Evolutionary conservation across 371 early-diverging fungal genomes (phyloP).

Genomic region (Lichtheimia ramosa): DNA sequence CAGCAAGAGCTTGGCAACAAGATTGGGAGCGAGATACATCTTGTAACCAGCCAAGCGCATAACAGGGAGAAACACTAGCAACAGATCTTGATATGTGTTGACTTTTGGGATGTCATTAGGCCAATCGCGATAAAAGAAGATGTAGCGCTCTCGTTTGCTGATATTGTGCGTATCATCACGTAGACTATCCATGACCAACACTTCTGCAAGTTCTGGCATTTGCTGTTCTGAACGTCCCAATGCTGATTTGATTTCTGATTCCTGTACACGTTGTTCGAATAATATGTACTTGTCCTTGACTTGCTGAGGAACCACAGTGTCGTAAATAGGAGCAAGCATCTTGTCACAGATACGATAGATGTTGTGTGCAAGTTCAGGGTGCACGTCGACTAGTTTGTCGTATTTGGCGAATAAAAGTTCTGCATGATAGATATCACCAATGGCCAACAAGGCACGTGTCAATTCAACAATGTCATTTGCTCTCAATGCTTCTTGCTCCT

Average conservation of each 20-base stretch:
- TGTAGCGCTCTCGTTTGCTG: slow-evolving; percentile 30
- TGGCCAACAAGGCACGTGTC: slow-evolving; percentile 58
- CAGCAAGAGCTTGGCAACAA: slow-evolving; percentile 41
- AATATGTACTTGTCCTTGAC: slow-evolving; percentile 14
- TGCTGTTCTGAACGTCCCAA: slow-evolving; percentile 1
- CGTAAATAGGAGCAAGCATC: slow-evolving; percentile 57
- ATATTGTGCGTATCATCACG: slow-evolving; percentile 26
- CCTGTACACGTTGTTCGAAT: slow-evolving; percentile 26
- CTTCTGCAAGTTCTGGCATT: slow-evolving; percentile 23
- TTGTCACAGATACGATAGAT: slow-evolving; percentile 62
- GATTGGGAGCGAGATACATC: slow-evolving; percentile 45
- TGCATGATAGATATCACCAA: slow-evolving; percentile 67
- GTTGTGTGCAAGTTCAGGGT: slow-evolving; percentile 63
- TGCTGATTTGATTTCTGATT: slow-evolving; percentile 28
- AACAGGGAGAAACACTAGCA: slow-evolving; percentile 44
- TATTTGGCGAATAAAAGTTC: slow-evolving; percentile 52
- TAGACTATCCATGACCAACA: slow-evolving; percentile 26
- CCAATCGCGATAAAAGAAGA: slow-evolving; percentile 69
- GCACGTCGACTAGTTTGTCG: slow-evolving; percentile 56
- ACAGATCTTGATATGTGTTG: slow-evolving; percentile 35
- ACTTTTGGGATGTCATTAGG: slow-evolving; percentile 40
- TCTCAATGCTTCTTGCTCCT: slow-evolving; percentile 7
- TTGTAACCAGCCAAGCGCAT: slow-evolving; percentile 53
- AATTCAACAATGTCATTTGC: slow-evolving; percentile 69
- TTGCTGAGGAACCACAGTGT: slow-evolving; percentile 35